Conservation (phyloP, 371 early-diverging fungal species). For the Mortierella sp. region DNA sequence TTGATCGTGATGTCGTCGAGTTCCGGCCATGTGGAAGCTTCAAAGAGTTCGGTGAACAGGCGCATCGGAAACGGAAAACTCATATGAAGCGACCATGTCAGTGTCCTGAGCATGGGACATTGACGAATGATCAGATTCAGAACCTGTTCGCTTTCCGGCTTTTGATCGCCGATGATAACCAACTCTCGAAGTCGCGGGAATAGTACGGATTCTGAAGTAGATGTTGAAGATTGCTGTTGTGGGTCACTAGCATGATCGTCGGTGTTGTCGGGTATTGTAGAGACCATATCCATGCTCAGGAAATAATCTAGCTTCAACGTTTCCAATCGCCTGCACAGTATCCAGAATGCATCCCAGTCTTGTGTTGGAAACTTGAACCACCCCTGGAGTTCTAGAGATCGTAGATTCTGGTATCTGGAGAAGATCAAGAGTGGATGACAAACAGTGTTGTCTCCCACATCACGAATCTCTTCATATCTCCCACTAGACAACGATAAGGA, state of each 20-base stretch:
- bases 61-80: neutral
- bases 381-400: conserved; percentile 2
- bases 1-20: conserved; percentile 8
- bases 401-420: neutral
- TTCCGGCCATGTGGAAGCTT: conserved; percentile 9
- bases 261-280: neutral
- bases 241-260: no score
- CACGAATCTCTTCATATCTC: neutral
- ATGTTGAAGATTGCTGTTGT: no score
- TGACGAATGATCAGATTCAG: conserved; percentile 5
- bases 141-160: neutral
- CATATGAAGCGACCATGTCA: neutral
- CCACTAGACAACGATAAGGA: neutral
- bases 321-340: conserved; percentile 5
- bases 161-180: neutral
- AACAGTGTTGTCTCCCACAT: neutral
- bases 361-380: conserved; percentile 2
- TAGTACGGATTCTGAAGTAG: no score
- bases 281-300: no score
- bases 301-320: no score
- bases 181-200: conserved; percentile 15
- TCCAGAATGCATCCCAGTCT: conserved; percentile 14
- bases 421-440: neutral
- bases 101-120: conserved; percentile 4
- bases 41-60: conserved; percentile 6